Conservation (phyloP, 2,329 filamentous ascomycete species). For the Teratosphaeria viscida region DNA sequence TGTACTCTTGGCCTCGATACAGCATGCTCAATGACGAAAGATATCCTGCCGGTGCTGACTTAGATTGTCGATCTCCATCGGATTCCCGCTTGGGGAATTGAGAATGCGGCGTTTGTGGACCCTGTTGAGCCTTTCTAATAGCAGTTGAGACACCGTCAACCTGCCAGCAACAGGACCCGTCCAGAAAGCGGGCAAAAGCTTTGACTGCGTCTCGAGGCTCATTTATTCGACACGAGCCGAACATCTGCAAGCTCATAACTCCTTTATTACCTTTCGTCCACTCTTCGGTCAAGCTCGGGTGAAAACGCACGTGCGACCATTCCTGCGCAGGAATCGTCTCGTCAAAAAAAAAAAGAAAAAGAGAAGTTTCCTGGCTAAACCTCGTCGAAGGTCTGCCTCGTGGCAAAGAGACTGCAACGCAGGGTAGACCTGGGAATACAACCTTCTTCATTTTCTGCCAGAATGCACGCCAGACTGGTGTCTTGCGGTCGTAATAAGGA, state of each 20-base stretch:
- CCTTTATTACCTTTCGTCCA: not conserved
- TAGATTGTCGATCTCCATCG: not conserved
- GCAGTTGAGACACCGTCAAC: not conserved
- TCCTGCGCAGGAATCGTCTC: not conserved
- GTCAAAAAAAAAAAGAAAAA: not conserved
- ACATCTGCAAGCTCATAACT: not conserved
- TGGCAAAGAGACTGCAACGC: not conserved
- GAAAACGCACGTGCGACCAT: not conserved
- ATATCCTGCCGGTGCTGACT: not conserved
- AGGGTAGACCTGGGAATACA: not conserved
- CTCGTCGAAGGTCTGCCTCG: not conserved
- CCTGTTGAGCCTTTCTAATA: not conserved
- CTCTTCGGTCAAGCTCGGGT: not conserved
- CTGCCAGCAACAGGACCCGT: not conserved
- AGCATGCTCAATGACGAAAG: not conserved
- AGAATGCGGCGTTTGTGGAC: not conserved
- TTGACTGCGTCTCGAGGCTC: not conserved
- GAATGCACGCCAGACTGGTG: not conserved
- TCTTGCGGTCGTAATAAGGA: not conserved
- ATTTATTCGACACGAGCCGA: not conserved
- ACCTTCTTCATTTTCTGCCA: not conserved
- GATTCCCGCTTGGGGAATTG: not conserved
- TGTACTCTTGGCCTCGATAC: not conserved
- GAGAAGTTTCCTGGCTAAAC: not conserved
- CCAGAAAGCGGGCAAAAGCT: not conserved